Evolutionary conservation across 176 grass and related monocot genomes (phyloP).

Genomic region (Oryza rufipogon): DNA sequence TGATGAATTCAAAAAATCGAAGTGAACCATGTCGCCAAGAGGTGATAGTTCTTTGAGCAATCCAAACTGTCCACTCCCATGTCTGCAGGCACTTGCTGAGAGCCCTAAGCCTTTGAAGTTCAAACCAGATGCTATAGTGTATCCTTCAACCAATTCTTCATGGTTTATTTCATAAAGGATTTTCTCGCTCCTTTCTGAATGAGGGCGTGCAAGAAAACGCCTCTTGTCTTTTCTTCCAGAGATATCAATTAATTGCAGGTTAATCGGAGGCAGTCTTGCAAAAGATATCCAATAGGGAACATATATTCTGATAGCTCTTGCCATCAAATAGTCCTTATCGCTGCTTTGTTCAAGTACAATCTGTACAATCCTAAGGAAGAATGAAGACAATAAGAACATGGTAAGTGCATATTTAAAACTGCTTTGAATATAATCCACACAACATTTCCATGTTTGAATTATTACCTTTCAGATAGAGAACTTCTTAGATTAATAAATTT

Average conservation of each 20-base stretch:
- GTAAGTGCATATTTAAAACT: conserved; percentile 29
- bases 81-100: conserved; percentile 58
- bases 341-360: conserved; percentile 91
- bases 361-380: conserved; percentile 70
- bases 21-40: conserved; percentile 89
- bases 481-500: conserved; percentile 81
- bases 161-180: conserved; percentile 71
- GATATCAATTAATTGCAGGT: conserved; percentile 58
- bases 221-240: conserved; percentile 68
- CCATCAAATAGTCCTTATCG: conserved; percentile 76
- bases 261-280: conserved; percentile 79
- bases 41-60: conserved; percentile 77
- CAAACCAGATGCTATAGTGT: conserved; percentile 86
- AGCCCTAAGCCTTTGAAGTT: conserved; percentile 82
- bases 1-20: not conserved
- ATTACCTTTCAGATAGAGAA: conserved; percentile 81
- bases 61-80: conserved; percentile 65
- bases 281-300: conserved; percentile 97
- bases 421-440: conserved; percentile 26
- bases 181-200: conserved; percentile 65
- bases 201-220: conserved; percentile 34
- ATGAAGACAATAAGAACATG: conserved; percentile 15
- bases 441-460: conserved; percentile 37
- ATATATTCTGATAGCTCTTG: conserved; percentile 83
- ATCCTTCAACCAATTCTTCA: conserved; percentile 89